Evolutionary conservation across 139 green algal species (phyloP), one percentile per base, ranked within the genome.

Genomic region (Desmodesmus armatus): DNA sequence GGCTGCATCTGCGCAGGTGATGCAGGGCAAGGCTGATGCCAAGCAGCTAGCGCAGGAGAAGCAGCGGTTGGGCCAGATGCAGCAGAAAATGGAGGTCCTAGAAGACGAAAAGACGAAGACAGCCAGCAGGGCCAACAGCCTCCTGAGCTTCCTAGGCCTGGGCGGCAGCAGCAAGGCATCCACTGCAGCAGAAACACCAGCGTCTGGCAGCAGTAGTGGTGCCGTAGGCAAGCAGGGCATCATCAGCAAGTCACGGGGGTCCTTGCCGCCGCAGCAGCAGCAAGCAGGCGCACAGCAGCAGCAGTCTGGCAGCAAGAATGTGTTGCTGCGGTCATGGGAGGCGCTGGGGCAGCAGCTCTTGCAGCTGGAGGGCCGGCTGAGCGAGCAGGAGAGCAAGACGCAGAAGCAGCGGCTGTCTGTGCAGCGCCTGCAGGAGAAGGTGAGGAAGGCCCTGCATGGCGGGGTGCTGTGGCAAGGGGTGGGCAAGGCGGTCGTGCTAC

Each of bases 71-170:
- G 63, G 77, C 11, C 67, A 65, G 37, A 88, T 89, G 88, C 71
- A 88, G 67, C 39, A 87, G 60, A 60, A 89, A 83, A 87, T 91
- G 35, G 43, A 74, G 39, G 66, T 39, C n/a, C 84, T 93, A 78
- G 78, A 91, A 86, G 84, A 23, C 13, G 80, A 85, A 49, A 74
- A 73, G 27, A 11, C 39, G 19, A 60, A 55, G 27, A 85, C 80
- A n/a, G 62, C 65, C 17, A 79, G 43, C 67, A 39, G 62, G 25
- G 80, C 80, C 37, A 69, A 51, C 47, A 78, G 37, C 31, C 47
- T 85, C 31, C 66, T 78, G 29, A 70, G 33, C n/a, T 85, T 85
- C 80, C 66, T 85, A 62, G 80, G 80, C 27, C 58, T 86, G 4
- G 49, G 74, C 74, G 65, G 79, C 79, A 63, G 60, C 78, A 47